Percentiles rank a stretch among this genome's conserved stretches.
phyloP scores from a whole-genome alignment of 768 basidiomycete species.

The Rhizopogon sp. region DNA sequence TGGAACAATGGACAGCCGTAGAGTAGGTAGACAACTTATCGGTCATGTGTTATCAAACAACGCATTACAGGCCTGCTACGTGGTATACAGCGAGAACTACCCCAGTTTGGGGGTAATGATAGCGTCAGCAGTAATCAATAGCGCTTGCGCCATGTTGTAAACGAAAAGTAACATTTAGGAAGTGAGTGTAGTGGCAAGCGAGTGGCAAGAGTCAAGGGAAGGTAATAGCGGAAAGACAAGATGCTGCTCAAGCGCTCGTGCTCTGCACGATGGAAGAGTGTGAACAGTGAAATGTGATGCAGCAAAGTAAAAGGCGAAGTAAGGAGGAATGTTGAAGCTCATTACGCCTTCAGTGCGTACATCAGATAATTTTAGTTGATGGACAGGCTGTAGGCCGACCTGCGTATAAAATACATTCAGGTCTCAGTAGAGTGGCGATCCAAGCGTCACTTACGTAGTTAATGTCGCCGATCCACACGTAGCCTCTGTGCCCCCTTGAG shows the following conservation, averaged over 20 bases:
- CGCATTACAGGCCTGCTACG: background rate
- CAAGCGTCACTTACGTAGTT: slow-evolving; percentile 39
- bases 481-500: slow-evolving; percentile 61
- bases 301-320: background rate
- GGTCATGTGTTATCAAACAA: too few species aligned
- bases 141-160: background rate
- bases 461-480: slow-evolving; percentile 53
- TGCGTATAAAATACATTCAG: slow-evolving; percentile 13
- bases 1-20: slow-evolving; percentile 15
- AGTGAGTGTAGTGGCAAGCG: background rate
- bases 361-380: slow-evolving; percentile 31
- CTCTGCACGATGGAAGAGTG: background rate
- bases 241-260: background rate
- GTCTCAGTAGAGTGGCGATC: background rate
- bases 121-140: background rate
- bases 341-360: background rate
- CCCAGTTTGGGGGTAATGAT: background rate
- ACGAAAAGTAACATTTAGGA: background rate
- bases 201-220: background rate
- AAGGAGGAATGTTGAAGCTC: background rate
- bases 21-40: background rate
- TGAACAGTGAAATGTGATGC: background rate
- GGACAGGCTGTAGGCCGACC: slow-evolving; percentile 40
- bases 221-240: background rate
- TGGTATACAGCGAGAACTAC: background rate